Base-by-base conservation (phyloP, 2,329 filamentous ascomycete species). In the Colletotrichum caudatum region DNA sequence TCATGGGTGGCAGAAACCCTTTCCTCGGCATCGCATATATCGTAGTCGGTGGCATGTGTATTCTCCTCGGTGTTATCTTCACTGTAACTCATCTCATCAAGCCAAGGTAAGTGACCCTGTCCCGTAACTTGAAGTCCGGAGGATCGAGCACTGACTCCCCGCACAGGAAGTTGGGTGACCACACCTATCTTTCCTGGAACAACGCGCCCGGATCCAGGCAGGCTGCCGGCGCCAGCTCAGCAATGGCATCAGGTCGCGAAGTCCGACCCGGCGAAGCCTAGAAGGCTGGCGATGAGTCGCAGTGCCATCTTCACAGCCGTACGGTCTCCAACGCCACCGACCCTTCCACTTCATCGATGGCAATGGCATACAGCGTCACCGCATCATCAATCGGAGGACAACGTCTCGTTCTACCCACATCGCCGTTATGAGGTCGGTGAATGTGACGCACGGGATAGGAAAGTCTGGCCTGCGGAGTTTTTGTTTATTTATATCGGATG, bases 111-210 rank as follows among this genome's bases (percentile, higher is more conserved):
- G 56, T 26, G 26, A 39, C 16, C 20, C 26, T 18, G 58, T 62
- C 70, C 57, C 73, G 64, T 67, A 46, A 29, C 20, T 26, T 20
- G 29, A 20, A 26, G 6, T 12, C 7, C 7, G 44, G 26, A 58
- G 20, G 46, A 5, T 29, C 46, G 54, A 57, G 48, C 69, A 71
- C 64, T 64, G 39, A 62, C 26, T 20, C 12, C 7, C 23, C 60
- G 51, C 41, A 72, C 75, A 95, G 96, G 78, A 99, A 98, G 92
- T 89, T 99, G 53, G 96, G 96, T 73, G 96, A 99, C 81, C 96
- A 98, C 82, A 98, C 94, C 11, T 98, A 99, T 81, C 88, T 99
- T 60, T 96, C 94, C 33, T 99, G 96, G 96, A 98, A 98, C 81
- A 89, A 90, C 70, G 84, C 83, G 1, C 86, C 87, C 2, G 78